Evolutionary conservation across 371 early-diverging fungal genomes (phyloP).

Genomic region (Mortierella sp.): DNA sequence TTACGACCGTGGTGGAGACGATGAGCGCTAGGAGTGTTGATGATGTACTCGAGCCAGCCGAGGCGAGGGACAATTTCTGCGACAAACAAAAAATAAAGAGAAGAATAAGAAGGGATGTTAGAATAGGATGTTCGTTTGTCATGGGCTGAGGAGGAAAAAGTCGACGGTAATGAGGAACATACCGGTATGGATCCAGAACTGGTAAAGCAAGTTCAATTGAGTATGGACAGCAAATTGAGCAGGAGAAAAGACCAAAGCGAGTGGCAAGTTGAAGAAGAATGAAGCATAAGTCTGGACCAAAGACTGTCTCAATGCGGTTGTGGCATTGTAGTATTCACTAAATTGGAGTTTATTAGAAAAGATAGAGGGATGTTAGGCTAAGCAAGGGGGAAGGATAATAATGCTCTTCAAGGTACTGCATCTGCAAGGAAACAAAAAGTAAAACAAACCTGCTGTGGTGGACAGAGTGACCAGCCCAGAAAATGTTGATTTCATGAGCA

Average conservation of each 20-base stretch:
- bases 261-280: constrained; percentile 53
- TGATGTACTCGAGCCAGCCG: constrained; percentile 67
- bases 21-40: constrained; percentile 71
- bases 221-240: constrained; percentile 63
- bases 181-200: constrained; percentile 63
- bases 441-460: constrained; percentile 56
- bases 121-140: not conserved
- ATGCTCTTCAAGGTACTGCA: no score
- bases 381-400: not conserved
- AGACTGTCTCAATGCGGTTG: constrained; percentile 67
- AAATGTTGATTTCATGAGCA: constrained; percentile 68
- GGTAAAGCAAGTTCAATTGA: constrained; percentile 64
- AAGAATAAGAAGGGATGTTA: not conserved
- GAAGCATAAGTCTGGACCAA: constrained; percentile 62
- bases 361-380: not conserved
- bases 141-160: not conserved
- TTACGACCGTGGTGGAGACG: constrained; percentile 71
- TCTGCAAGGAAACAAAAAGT: not conserved
- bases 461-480: constrained; percentile 67
- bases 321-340: constrained; percentile 68
- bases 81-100: not conserved
- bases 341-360: not conserved
- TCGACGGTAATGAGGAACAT: not conserved
- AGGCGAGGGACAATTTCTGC: constrained; percentile 59
- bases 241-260: constrained; percentile 64